A percentile compares a stretch with the other conserved stretches of the same genome.
Evolutionary conservation across 768 basidiomycete genomes (phyloP).

Genomic region (Mrakia gelida): DNA sequence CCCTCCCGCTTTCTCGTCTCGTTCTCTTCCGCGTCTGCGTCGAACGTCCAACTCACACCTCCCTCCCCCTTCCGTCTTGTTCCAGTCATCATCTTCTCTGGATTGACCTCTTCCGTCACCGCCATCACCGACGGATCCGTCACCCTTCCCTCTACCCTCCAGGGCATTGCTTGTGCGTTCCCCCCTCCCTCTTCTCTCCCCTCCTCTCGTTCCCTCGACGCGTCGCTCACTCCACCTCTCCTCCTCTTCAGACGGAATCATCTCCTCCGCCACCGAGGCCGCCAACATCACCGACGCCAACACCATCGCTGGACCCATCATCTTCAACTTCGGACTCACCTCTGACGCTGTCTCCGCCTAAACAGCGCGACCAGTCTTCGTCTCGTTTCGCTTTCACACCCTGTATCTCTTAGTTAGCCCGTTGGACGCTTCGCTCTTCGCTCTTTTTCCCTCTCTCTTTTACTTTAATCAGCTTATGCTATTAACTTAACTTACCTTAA

Average conservation of each 20-base stretch:
- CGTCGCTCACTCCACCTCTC: background rate
- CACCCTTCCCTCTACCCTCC: constrained; percentile 26
- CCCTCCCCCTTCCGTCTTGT: background rate
- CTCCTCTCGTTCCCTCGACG: background rate
- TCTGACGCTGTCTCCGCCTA: constrained; percentile 15
- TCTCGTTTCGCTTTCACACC: background rate
- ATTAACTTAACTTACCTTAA: too few species aligned
- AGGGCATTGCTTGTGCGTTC: constrained; percentile 50
- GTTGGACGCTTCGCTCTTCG: background rate
- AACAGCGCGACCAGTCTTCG: background rate
- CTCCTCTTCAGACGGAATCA: constrained; percentile 45
- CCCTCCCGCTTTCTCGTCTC: background rate
- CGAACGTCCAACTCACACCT: too few species aligned
- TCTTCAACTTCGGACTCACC: constrained; percentile 40
- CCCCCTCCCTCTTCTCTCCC: background rate
- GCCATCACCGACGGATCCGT: constrained; percentile 40
- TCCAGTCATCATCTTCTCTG: constrained; percentile 52
- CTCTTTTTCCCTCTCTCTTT: background rate
- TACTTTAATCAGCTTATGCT: too few species aligned
- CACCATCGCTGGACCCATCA: constrained; percentile 58
- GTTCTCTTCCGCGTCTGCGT: too few species aligned
- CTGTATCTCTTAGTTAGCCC: background rate
- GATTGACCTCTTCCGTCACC: constrained; percentile 49
- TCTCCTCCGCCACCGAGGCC: constrained; percentile 46
- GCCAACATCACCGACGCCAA: constrained; percentile 49